phyloP scores from a whole-genome alignment of 768 basidiomycete species.

The Grammothele lineata region DNA sequence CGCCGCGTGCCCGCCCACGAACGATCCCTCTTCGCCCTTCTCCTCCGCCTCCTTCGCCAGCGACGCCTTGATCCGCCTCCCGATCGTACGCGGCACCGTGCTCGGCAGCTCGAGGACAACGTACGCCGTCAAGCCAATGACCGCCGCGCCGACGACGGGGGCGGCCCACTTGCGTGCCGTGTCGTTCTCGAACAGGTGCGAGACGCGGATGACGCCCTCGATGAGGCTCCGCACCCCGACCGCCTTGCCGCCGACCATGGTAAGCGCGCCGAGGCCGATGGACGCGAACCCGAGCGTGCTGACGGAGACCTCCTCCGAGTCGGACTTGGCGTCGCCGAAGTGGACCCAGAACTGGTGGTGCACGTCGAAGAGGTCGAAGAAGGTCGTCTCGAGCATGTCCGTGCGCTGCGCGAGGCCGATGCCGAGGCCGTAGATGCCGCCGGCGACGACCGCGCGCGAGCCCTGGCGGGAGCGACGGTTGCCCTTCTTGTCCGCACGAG shows the following conservation, averaged over 20 bases:
- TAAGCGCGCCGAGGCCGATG: constrained; percentile 79
- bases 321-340: constrained; percentile 54
- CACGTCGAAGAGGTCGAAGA: constrained; percentile 84
- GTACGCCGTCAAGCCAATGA: constrained; percentile 73
- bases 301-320: constrained; percentile 40
- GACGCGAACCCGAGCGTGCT: constrained; percentile 71
- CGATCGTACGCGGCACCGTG: constrained; percentile 86
- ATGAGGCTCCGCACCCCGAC: constrained; percentile 72
- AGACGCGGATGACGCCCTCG: constrained; percentile 71
- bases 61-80: constrained; percentile 70
- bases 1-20: constrained; percentile 61
- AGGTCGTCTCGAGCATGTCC: constrained; percentile 74
- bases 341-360: constrained; percentile 73
- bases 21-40: constrained; percentile 45
- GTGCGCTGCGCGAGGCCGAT: constrained; percentile 74
- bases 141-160: constrained; percentile 75
- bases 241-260: constrained; percentile 83
- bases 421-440: constrained; percentile 76
- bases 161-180: constrained; percentile 81
- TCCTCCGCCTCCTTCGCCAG: constrained; percentile 49
- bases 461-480: constrained; percentile 32
- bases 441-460: constrained; percentile 60
- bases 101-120: constrained; percentile 82
- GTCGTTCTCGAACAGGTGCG: constrained; percentile 79
- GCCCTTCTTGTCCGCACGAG: constrained; percentile 34